Evolutionary conservation across 2,329 filamentous ascomycete genomes (phyloP).

Genomic region (Diaporthe destruens): DNA sequence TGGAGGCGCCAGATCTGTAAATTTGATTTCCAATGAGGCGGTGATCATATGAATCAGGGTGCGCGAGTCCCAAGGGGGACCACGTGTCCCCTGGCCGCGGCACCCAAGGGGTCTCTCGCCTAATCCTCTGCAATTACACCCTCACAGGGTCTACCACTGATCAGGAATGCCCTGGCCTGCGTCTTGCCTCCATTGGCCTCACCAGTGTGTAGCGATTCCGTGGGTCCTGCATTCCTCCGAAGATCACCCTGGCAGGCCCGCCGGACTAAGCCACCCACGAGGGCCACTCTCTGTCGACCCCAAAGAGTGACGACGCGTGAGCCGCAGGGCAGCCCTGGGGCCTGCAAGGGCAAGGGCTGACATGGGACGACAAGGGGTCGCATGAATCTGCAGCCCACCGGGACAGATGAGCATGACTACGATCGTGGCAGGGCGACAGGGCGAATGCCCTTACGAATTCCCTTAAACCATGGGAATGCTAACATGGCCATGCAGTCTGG

Average conservation of each 20-base stretch:
- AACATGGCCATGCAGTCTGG: conserved; percentile 19
- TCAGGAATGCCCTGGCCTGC: conserved; percentile 8
- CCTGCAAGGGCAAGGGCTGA: conserved; percentile 1
- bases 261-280: conserved; percentile 20
- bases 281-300: background rate
- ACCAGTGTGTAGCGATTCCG: conserved; percentile 8
- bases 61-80: background rate
- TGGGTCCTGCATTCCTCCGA: conserved; percentile 27
- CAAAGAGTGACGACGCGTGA: conserved; percentile 24
- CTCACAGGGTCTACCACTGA: conserved; percentile 18
- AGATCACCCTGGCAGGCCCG: conserved; percentile 18
- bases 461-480: conserved; percentile 15
- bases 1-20: conserved; percentile 9
- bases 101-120: conserved; percentile 30
- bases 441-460: conserved; percentile 8
- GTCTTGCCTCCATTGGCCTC: background rate
- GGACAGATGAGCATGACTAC: conserved; percentile 39
- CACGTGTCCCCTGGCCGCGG: conserved; percentile 29
- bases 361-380: conserved; percentile 40
- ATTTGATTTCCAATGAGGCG: conserved; percentile 21
- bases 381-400: conserved; percentile 41
- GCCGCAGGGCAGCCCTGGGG: conserved; percentile 16
- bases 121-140: conserved; percentile 32
- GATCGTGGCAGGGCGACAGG: conserved; percentile 3
- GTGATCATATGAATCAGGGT: conserved; percentile 23